Percentiles rank a stretch among this genome's conserved stretches.
phyloP scores from a whole-genome alignment of 2,329 filamentous ascomycete genomes.

The Achaetomium macrosporum region DNA sequence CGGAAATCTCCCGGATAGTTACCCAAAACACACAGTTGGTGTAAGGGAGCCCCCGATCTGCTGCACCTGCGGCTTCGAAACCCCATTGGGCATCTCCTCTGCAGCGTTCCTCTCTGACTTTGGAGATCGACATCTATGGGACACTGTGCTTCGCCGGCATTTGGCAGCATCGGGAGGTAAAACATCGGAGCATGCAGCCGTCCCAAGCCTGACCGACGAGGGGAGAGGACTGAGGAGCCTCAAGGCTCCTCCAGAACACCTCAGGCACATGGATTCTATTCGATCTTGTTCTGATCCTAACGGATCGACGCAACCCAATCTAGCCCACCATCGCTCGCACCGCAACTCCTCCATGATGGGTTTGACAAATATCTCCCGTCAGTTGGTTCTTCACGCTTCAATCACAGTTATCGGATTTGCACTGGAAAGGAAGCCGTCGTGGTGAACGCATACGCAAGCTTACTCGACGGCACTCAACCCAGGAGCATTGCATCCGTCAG shows the following conservation, averaged over 20 bases:
- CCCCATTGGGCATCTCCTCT: constrained; percentile 11
- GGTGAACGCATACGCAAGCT: constrained; percentile 12
- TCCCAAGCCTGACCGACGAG: background rate
- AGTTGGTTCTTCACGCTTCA: no score
- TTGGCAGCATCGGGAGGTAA: constrained; percentile 1
- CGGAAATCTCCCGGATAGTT: constrained; percentile 3
- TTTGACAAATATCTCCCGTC: no score
- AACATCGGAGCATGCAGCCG: no score
- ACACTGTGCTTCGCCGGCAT: constrained; percentile 1
- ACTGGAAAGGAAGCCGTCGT: constrained; percentile 11
- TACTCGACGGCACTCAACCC: constrained; percentile 1
- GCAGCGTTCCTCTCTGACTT: background rate
- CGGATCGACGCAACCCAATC: no score
- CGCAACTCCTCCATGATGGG: no score
- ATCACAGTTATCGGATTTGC: background rate
- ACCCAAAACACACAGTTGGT: constrained; percentile 5
- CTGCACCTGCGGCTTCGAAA: background rate
- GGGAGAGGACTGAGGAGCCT: no score
- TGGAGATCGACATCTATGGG: constrained; percentile 2
- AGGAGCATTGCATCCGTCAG: background rate
- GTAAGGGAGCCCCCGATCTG: constrained; percentile 8
- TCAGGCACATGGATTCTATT: no score
- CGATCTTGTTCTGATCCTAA: no score
- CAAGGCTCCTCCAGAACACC: no score
- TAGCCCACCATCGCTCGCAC: no score